Evolutionary conservation across 257 asterid species (phyloP).

Genomic region (Gentiana straminea): DNA sequence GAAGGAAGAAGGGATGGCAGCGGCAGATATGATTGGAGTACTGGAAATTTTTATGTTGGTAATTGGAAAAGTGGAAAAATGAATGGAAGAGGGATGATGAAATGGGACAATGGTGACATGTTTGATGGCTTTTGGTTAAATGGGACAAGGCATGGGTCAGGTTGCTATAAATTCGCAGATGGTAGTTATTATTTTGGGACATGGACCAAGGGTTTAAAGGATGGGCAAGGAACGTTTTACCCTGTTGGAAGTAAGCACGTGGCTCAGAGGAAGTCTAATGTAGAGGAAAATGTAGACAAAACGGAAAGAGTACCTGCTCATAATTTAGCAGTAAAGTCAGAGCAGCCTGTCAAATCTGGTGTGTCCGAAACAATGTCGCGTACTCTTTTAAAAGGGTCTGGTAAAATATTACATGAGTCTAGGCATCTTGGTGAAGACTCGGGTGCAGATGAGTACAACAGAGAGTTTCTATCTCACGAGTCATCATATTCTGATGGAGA

Average conservation of each 20-base stretch:
- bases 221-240: constrained; percentile 82
- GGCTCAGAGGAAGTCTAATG: constrained; percentile 24
- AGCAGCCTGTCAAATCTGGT: constrained; percentile 36
- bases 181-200: constrained; percentile 88
- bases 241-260: constrained; percentile 51
- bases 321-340: constrained; percentile 28
- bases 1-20: constrained; percentile 88
- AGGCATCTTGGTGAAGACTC: constrained; percentile 27
- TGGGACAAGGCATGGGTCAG: constrained; percentile 76
- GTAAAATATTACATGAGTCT: constrained; percentile 30
- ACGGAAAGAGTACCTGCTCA: constrained; percentile 32
- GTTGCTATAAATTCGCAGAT: constrained; percentile 62
- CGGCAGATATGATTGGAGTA: constrained; percentile 82
- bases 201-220: constrained; percentile 89
- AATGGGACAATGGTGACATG: constrained; percentile 72
- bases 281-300: constrained; percentile 32
- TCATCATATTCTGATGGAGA: constrained; percentile 41
- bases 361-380: constrained; percentile 39
- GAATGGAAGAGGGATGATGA: constrained; percentile 89
- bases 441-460: constrained; percentile 19
- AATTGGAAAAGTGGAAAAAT: constrained; percentile 75
- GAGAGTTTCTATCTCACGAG: constrained; percentile 28
- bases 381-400: constrained; percentile 33
- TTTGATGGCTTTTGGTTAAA: constrained; percentile 87
- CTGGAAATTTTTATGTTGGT: constrained; percentile 64